Evolutionary conservation across 2,329 filamentous ascomycete species (phyloP), one percentile per base, ranked within the genome.

Genomic region (Chaetomium globosum): DNA sequence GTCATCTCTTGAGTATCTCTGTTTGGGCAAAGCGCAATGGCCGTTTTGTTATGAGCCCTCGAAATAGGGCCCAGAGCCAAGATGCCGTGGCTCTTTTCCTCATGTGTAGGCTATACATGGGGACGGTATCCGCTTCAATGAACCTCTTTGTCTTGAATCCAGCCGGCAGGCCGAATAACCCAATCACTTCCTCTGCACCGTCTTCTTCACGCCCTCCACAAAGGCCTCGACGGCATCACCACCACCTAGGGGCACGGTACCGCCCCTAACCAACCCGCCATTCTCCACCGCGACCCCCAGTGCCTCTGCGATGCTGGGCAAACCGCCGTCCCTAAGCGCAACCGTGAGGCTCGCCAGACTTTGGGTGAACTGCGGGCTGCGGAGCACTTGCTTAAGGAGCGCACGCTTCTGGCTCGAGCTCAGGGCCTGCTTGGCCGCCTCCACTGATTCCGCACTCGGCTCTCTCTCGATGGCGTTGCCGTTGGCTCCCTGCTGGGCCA

Each of bases 191-290:
- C 89, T 85, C 78, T 91, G 84, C 0, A 93, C 89, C 6, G 87
- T 88, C 79, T 86, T 89, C 83, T 90, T 95, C 56, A 97, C 88
- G 3, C 94, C 95, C 63, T 96, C 87, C 26, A 99, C 84, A 77
- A 99, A 99, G 3, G 91, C 91, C 79, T 96, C 89, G 1, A 99
- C 88, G 13, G 94, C 94, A 72, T 95, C 89, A 6, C 90, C 91
- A 60, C 93, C 93, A 52, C 93, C 94, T 54, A 97, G 78, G 2
- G 94, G 93, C 80, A 97, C 88, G 59, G 86, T 89, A 6, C 91
- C 89, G 63, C 90, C 88, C 67, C 84, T 84, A 73, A 96, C 84
- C 69, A 91, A 90, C 3, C 94, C 94, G n/a, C 90, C 90, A 74
- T 97, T 92, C 73, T 89, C 85, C 23, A 99, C 87, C 71, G 87